Evolutionary conservation across 2,329 filamentous ascomycete genomes (phyloP).

Genomic region (Metarhizium brunneum): DNA sequence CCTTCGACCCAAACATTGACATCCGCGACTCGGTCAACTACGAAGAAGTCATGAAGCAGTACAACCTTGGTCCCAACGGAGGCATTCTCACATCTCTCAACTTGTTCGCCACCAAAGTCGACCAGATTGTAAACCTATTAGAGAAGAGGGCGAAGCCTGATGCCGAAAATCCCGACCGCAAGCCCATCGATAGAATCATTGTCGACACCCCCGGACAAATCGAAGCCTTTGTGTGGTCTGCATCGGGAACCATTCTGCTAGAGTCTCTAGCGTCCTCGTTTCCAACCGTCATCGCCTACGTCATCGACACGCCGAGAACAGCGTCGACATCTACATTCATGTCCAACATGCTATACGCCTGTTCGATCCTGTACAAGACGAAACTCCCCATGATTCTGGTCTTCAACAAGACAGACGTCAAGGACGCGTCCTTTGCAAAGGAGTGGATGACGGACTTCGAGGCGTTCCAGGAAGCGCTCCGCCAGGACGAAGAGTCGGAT

Average conservation of each 20-base stretch:
- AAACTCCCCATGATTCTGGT: slow-evolving; percentile 97
- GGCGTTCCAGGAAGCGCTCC: slow-evolving; percentile 79
- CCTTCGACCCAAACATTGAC: slow-evolving; percentile 96
- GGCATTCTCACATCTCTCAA: slow-evolving; percentile 94
- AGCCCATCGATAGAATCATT: slow-evolving; percentile 71
- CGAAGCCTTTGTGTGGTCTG: slow-evolving; percentile 98
- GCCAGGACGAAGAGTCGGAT: slow-evolving; percentile 68
- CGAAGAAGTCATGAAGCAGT: slow-evolving; percentile 99
- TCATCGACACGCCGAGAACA: slow-evolving; percentile 93
- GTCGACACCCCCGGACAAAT: slow-evolving; percentile 97
- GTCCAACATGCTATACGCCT: slow-evolving; percentile 99
- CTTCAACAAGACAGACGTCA: slow-evolving; percentile 98
- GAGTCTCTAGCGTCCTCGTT: slow-evolving; percentile 90
- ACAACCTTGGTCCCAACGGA: slow-evolving; percentile 93
- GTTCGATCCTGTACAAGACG: slow-evolving; percentile 97
- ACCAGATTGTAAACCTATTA: slow-evolving; percentile 80
- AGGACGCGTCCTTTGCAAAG: slow-evolving; percentile 82
- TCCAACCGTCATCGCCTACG: slow-evolving; percentile 92
- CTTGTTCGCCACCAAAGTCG: slow-evolving; percentile 95
- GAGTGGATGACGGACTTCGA: slow-evolving; percentile 99
- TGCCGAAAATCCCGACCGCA: slow-evolving; percentile 47
- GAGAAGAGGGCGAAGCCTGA: slow-evolving; percentile 75
- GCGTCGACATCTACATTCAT: slow-evolving; percentile 95
- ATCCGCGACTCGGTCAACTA: slow-evolving; percentile 99
- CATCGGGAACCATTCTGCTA: slow-evolving; percentile 86